Base-by-base conservation (phyloP, 2,329 filamentous ascomycete genomes). In the Fusarium sp. region DNA sequence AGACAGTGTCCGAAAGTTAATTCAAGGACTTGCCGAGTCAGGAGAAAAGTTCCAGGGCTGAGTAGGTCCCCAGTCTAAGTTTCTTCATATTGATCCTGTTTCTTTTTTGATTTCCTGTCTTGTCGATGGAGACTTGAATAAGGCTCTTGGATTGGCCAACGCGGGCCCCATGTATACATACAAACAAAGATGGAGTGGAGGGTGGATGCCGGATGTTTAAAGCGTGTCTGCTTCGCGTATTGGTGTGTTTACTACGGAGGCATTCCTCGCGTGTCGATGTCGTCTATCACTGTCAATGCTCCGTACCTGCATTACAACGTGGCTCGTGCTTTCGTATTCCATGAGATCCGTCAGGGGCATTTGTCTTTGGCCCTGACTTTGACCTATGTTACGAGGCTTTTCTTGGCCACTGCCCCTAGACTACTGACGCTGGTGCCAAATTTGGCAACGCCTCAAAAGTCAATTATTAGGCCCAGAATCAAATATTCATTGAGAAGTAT, bases 281-380 rank as follows among this genome's bases (percentile, higher is more conserved):
- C 61, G 66, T 62, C 62, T 28, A 42, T 69, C 37, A 28, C 28
- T 23, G 18, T 49, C 54, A 69, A 52, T 64, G 64, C 66, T 64
- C 43, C 47, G 75, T 77, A 75, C 75, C 75, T 77, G 75, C 75
- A 72, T 77, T 64, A 57, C 58, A 73, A 57, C 62, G 54, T 76
- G 75, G 75, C 72, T 76, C 67, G 75, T 76, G 75, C 75, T 75
- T 77, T 76, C 72, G 75, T 77, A 72, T 75, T 73, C 59, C 53
- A 58, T 50, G 66, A 71, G 67, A 65, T 69, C 57, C 74, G 58
- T 72, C 73, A 77, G 72, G 75, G 75, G 60, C 60, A 65, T 69
- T 49, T 47, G 37, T 58, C 57, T 19, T 59, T 56, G 66, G 54
- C 44, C 54, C 37, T 38, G 35, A 59, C 69, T 59, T 65, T 53